These are phyloP conservation scores for Cryptosporidium andersoni DNA, from an alignment of 169 alveolate genomes.

Conservation along the genomic window DNA sequence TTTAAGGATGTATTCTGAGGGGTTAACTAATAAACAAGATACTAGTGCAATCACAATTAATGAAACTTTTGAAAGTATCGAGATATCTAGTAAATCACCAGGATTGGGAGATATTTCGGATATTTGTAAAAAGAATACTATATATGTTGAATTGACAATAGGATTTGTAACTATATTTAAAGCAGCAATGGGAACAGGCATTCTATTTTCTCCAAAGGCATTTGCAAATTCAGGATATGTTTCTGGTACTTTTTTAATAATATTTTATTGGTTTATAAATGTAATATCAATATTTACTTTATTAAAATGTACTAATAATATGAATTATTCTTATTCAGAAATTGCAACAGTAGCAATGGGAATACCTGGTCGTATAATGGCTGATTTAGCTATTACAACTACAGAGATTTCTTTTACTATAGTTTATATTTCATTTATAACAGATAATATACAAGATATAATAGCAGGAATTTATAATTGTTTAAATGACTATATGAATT, in stretches of 20 bases:
- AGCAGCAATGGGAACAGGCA: conserved; percentile 71
- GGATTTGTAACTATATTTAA: conserved; percentile 62
- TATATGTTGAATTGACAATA: conserved; percentile 17
- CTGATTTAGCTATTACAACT: conserved; percentile 32
- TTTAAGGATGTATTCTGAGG: no score
- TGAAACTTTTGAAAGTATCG: conserved; percentile 4
- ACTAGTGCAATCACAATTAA: conserved; percentile 4
- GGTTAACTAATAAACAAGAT: no score
- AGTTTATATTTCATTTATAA: conserved; percentile 52
- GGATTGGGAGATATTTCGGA: neutral
- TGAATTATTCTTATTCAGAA: conserved; percentile 38
- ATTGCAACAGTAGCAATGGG: conserved; percentile 69
- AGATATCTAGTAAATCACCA: neutral
- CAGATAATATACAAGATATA: conserved; percentile 61
- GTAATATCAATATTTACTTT: conserved; percentile 20
- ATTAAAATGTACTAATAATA: conserved; percentile 51
- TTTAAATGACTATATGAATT: conserved; percentile 28
- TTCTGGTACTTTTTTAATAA: conserved; percentile 33
- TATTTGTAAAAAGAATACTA: neutral
- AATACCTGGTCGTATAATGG: conserved; percentile 13
- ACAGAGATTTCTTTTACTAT: conserved; percentile 63
- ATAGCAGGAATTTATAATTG: conserved; percentile 61
- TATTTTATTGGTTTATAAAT: conserved; percentile 58
- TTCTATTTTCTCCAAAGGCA: conserved; percentile 63
- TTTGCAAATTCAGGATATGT: conserved; percentile 62